These are phyloP conservation scores for Starmerella sp. DNA, from an alignment of 805 yeast genomes.

Conservation along the genomic window DNA sequence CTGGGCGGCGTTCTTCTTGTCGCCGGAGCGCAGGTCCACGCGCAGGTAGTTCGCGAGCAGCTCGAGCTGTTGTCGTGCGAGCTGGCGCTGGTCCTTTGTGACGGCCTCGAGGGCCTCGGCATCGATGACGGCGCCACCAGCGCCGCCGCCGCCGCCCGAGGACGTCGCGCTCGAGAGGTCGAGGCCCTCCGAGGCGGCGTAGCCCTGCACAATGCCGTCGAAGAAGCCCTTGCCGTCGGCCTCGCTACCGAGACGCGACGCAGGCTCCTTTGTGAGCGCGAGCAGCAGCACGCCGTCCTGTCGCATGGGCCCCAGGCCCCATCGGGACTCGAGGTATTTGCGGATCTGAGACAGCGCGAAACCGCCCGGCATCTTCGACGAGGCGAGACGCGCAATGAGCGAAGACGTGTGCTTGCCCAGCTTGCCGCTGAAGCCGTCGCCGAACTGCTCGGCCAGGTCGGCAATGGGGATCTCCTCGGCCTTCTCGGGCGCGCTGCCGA, in stretches of 20 bases:
- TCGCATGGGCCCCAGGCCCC: conserved; percentile 89
- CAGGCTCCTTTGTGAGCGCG: conserved; percentile 84
- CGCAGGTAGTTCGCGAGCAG: conserved; percentile 90
- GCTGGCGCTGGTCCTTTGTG: conserved; percentile 55
- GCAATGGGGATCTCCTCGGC: conserved; percentile 96
- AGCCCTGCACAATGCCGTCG: conserved; percentile 70
- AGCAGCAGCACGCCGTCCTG: conserved; percentile 80
- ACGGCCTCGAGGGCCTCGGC: conserved; percentile 87
- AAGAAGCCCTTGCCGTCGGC: conserved; percentile 83
- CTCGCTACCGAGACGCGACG: conserved; percentile 74
- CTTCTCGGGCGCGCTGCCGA: conserved; percentile 95
- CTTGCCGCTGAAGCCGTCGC: conserved; percentile 76
- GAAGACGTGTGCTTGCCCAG: conserved; percentile 91
- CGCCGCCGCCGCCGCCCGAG: conserved; percentile 41
- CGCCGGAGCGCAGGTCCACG: conserved; percentile 83
- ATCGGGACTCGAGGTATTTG: conserved; percentile 80
- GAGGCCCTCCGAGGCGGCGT: conserved; percentile 74
- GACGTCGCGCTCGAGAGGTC: conserved; percentile 59
- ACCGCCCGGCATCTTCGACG: conserved; percentile 99
- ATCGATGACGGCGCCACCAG: conserved; percentile 73
- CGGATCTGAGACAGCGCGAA: conserved; percentile 85
- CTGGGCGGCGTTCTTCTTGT: conserved; percentile 68
- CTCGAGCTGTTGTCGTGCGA: conserved; percentile 77
- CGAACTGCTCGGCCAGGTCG: conserved; percentile 92
- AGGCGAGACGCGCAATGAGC: conserved; percentile 77